phyloP scores from a whole-genome alignment of 441 rosid genomes.

The Euphorbia corollata region DNA sequence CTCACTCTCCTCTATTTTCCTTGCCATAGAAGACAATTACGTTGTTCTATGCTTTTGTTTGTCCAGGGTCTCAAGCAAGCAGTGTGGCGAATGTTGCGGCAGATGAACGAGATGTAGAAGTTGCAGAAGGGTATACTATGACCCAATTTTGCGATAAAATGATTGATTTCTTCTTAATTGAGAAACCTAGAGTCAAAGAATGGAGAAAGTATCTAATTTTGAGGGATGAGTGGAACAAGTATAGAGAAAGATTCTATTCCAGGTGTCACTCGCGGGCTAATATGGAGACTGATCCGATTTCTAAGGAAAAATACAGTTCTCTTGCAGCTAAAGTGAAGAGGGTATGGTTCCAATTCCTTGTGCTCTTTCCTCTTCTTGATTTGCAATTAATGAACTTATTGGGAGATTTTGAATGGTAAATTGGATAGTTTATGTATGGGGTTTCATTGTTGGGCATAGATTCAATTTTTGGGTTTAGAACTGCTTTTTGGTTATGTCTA shows the following conservation, averaged over 20 bases:
- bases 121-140: conserved; percentile 59
- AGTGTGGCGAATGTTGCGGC: conserved; percentile 25
- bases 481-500: conserved; percentile 22
- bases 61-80: conserved; percentile 41
- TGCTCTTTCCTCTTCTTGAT: conserved; percentile 5
- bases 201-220: conserved; percentile 76
- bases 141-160: conserved; percentile 73
- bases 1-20: neutral
- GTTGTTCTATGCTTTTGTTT: conserved; percentile 7
- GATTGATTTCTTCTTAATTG: conserved; percentile 63
- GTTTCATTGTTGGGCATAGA: conserved; percentile 10
- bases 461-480: conserved; percentile 29
- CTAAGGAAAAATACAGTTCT: conserved; percentile 48
- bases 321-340: conserved; percentile 60
- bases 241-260: conserved; percentile 53
- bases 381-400: neutral
- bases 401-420: neutral
- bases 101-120: conserved; percentile 54
- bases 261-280: conserved; percentile 55
- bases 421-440: neutral
- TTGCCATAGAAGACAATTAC: neutral
- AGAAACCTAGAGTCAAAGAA: conserved; percentile 65
- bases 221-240: conserved; percentile 82
- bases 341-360: conserved; percentile 31
- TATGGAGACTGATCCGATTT: conserved; percentile 41